A percentile compares a stretch with the other conserved stretches of the same genome.
These are phyloP conservation scores for Solanum commersonii DNA, from an alignment of 257 asterid species.

Conservation along the genomic window DNA sequence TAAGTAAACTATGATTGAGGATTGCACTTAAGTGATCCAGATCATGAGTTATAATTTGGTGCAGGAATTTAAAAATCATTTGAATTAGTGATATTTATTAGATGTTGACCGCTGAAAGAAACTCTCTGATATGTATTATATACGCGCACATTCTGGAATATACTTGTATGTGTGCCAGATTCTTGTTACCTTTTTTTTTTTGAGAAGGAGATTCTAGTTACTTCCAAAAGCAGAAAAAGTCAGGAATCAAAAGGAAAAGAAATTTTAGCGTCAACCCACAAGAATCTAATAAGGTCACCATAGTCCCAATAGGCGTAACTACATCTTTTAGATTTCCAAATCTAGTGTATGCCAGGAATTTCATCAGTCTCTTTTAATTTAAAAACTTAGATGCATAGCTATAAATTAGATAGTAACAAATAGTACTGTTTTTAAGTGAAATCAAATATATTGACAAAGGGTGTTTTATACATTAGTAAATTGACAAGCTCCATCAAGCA, in stretches of 20 bases:
- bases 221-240: not conserved
- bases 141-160: not conserved
- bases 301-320: not conserved
- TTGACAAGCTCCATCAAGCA: not conserved
- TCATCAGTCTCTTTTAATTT: not conserved
- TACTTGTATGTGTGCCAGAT: not conserved
- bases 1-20: not conserved
- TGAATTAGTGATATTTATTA: not conserved
- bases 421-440: not conserved
- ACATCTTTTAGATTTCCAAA: not conserved
- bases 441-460: not conserved
- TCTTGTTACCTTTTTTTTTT: not conserved
- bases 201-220: not conserved
- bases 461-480: not conserved
- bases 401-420: not conserved
- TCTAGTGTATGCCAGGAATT: not conserved
- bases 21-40: not conserved
- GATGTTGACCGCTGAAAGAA: not conserved
- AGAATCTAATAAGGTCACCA: not conserved
- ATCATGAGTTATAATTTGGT: not conserved
- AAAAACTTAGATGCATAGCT: not conserved
- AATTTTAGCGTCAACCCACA: not conserved
- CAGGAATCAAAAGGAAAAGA: not conserved
- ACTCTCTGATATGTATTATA: not conserved
- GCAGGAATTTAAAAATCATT: not conserved